A percentile compares a stretch with the other conserved stretches of the same genome.
Conservation (phyloP, 2,329 filamentous ascomycete species). For the Neurospora crassa region DNA sequence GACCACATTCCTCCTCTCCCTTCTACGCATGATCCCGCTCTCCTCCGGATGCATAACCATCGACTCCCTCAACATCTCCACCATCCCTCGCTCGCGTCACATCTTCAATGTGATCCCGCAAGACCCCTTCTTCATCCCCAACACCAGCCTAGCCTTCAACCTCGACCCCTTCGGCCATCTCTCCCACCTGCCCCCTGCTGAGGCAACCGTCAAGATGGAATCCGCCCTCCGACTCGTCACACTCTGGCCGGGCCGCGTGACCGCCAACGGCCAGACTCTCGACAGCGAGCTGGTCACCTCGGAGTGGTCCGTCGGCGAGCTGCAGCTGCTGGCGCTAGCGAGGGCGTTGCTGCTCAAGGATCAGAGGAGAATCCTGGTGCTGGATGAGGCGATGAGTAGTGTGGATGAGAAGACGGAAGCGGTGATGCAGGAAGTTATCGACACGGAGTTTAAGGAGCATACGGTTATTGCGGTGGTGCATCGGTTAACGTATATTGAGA, state of each 20-base stretch:
- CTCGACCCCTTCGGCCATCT: slow-evolving; percentile 1
- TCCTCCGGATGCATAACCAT: slow-evolving; percentile 7
- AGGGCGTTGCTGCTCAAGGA: slow-evolving; percentile 6
- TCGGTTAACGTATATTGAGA: slow-evolving; percentile 9
- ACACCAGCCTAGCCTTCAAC: slow-evolving; percentile 7
- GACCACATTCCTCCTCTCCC: slow-evolving; percentile 9
- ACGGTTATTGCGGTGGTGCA: slow-evolving; percentile 11
- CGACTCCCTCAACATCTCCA: slow-evolving; percentile 7
- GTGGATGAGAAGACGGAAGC: slow-evolving; percentile 11
- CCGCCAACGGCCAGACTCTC: slow-evolving; percentile 4
- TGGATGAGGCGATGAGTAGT: slow-evolving; percentile 13
- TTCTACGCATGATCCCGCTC: slow-evolving; percentile 9
- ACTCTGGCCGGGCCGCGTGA: slow-evolving; percentile 8
- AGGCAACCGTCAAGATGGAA: slow-evolving; percentile 5
- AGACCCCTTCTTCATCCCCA: slow-evolving; percentile 9
- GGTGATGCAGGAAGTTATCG: slow-evolving; percentile 8
- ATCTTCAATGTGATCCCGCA: slow-evolving; percentile 6
- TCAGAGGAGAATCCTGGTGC: slow-evolving; percentile 5
- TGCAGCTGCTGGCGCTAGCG: slow-evolving; percentile 11
- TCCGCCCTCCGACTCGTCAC: slow-evolving; percentile 4
- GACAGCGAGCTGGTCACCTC: slow-evolving; percentile 4
- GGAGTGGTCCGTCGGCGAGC: slow-evolving; percentile 8
- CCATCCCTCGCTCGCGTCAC: slow-evolving; percentile 4
- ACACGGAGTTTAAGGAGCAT: slow-evolving; percentile 4
- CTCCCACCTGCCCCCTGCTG: not conserved